phyloP scores from a whole-genome alignment of 2,329 filamentous ascomycete species.

The Fusarium coicis region DNA sequence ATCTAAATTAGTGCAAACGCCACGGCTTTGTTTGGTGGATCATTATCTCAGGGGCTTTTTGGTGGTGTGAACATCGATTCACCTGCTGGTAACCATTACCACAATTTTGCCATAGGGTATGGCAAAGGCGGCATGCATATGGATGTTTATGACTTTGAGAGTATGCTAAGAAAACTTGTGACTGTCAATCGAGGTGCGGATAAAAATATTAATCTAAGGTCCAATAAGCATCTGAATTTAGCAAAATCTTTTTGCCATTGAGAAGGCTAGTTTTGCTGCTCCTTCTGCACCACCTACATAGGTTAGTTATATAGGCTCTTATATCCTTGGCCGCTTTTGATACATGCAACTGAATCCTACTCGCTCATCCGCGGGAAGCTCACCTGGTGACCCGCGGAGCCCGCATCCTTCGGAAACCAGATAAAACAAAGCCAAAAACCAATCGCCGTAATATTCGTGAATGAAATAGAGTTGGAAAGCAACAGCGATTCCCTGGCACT shows the following conservation, averaged over 20 bases:
- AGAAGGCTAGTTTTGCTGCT: neutral
- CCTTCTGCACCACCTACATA: neutral
- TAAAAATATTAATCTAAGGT: neutral
- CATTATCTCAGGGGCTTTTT: neutral
- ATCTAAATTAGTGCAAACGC: constrained; percentile 6
- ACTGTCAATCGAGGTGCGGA: neutral
- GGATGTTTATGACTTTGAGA: neutral
- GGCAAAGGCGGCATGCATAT: neutral
- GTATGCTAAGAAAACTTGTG: neutral
- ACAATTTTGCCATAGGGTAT: neutral
- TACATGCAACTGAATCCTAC: constrained; percentile 5
- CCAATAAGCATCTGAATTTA: neutral
- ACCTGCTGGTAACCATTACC: neutral
- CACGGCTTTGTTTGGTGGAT: constrained; percentile 3
- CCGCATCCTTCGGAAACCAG: constrained; percentile 2
- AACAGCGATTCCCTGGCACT: neutral
- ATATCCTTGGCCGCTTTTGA: neutral
- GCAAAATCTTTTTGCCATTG: neutral
- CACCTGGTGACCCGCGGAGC: constrained; percentile 17
- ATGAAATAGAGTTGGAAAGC: neutral
- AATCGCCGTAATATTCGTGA: neutral
- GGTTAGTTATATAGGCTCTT: neutral
- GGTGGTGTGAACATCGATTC: neutral
- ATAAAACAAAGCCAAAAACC: constrained; percentile 11
- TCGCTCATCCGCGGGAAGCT: constrained; percentile 20